Evolutionary conservation across 192 early-diverging fungal species (phyloP).

Genomic region (Podila clonocystis): DNA sequence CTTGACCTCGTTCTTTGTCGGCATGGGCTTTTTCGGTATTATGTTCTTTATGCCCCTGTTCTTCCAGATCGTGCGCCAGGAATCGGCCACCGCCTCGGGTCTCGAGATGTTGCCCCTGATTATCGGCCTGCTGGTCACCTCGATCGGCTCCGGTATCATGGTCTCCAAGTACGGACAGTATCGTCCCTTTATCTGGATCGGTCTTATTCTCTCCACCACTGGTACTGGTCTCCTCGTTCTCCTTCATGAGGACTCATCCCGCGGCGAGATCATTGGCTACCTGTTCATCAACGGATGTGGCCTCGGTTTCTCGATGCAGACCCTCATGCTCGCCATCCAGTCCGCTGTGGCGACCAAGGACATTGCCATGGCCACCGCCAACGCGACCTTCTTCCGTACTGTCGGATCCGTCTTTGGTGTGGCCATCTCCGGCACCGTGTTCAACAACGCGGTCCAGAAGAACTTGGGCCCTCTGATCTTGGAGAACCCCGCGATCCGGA

Average conservation of each 20-base stretch:
- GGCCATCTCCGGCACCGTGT: conserved; percentile 49
- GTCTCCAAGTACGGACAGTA: conserved; percentile 66
- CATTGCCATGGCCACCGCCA: conserved; percentile 74
- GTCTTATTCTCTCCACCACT: conserved; percentile 62
- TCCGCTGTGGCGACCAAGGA: conserved; percentile 64
- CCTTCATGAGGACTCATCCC: conserved; percentile 53
- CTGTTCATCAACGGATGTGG: conserved; percentile 79
- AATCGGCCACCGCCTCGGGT: conserved; percentile 71
- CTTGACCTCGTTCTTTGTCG: conserved; percentile 51
- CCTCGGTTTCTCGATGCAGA: conserved; percentile 77
- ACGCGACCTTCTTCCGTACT: conserved; percentile 69
- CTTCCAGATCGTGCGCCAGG: conserved; percentile 69
- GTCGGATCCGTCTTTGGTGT: conserved; percentile 46
- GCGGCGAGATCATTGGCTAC: conserved; percentile 65
- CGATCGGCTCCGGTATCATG: conserved; percentile 71
- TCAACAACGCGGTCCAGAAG: conserved; percentile 52
- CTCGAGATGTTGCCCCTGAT: conserved; percentile 81
- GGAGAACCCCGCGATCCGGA: conserved; percentile 1
- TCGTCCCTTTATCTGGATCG: conserved; percentile 71
- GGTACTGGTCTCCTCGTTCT: conserved; percentile 70
- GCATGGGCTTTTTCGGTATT: conserved; percentile 56
- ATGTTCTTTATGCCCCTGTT: conserved; percentile 79
- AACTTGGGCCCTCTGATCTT: conserved; percentile 18
- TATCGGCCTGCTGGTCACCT: conserved; percentile 66
- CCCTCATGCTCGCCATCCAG: conserved; percentile 72